Percentiles rank a stretch among this genome's conserved stretches.
phyloP scores from a whole-genome alignment of 2,329 filamentous ascomycete species.

The Fusarium nelsonii region DNA sequence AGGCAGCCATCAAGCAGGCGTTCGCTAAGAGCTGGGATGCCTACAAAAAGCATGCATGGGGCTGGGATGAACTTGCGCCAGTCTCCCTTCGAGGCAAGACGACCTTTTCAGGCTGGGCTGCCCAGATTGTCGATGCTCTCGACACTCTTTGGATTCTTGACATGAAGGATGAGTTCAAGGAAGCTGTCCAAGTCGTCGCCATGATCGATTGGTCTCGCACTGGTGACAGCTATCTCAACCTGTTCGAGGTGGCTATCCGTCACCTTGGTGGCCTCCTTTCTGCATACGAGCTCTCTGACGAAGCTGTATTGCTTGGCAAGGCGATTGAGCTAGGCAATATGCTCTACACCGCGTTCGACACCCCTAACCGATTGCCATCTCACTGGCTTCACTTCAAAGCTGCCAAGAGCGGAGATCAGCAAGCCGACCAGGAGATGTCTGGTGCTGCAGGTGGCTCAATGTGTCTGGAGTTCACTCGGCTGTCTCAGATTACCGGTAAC shows the following conservation, averaged over 20 bases:
- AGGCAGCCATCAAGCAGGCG: slow-evolving; percentile 55
- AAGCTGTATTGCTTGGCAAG: slow-evolving; percentile 62
- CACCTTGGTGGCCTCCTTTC: slow-evolving; percentile 65
- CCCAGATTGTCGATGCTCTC: slow-evolving; percentile 69
- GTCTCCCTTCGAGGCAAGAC: slow-evolving; percentile 61
- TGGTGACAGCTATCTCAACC: slow-evolving; percentile 60
- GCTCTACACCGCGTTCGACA: slow-evolving; percentile 67
- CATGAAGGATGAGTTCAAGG: slow-evolving; percentile 66
- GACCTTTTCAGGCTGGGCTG: slow-evolving; percentile 67
- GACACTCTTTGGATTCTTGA: slow-evolving; percentile 72
- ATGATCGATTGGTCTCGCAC: slow-evolving; percentile 68
- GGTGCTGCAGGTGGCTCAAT: slow-evolving; percentile 71
- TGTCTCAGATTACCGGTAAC: slow-evolving; percentile 79
- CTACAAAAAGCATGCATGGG: slow-evolving; percentile 68
- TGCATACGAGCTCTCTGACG: slow-evolving; percentile 64
- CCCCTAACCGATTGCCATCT: slow-evolving; percentile 64
- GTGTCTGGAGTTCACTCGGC: slow-evolving; percentile 78
- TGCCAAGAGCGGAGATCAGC: slow-evolving; percentile 55
- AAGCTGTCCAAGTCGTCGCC: slow-evolving; percentile 62
- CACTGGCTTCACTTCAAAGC: slow-evolving; percentile 60
- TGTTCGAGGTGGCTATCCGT: slow-evolving; percentile 74
- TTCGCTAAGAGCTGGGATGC: slow-evolving; percentile 63
- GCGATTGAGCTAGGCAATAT: slow-evolving; percentile 66
- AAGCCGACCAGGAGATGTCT: slow-evolving; percentile 54
- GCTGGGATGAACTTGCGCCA: slow-evolving; percentile 67